Conservation (phyloP, 257 asterid genomes). For the Scutellaria barbata region DNA sequence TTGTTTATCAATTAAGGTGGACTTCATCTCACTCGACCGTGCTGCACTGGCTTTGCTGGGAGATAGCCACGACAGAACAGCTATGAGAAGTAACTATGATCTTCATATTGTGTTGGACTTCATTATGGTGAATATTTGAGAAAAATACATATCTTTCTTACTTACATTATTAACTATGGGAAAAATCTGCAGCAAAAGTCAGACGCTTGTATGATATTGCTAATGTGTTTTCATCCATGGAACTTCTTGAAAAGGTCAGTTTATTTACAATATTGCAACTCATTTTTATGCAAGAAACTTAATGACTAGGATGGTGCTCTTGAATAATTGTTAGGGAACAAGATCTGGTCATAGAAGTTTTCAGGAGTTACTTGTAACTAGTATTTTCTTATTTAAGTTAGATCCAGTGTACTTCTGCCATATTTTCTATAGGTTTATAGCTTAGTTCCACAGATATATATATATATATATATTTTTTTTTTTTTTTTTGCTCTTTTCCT, state of each 20-base stretch:
- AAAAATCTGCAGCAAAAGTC: slow-evolving; percentile 58
- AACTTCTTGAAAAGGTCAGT: slow-evolving; percentile 73
- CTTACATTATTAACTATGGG: slow-evolving; percentile 16
- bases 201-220: slow-evolving; percentile 79
- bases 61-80: slow-evolving; percentile 46
- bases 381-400: slow-evolving; percentile 7
- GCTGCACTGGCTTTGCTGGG: slow-evolving; percentile 71
- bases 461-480: too few relatives aligned
- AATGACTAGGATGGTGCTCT: slow-evolving; percentile 6
- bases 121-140: slow-evolving; percentile 23
- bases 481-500: neutral
- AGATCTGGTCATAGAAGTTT: too few relatives aligned
- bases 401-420: neutral
- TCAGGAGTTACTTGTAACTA: neutral
- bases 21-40: slow-evolving; percentile 55
- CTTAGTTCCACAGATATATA: slow-evolving; percentile 15
- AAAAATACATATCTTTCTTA: neutral
- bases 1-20: slow-evolving; percentile 51
- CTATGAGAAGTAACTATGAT: slow-evolving; percentile 59
- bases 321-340: neutral
- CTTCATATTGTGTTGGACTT: slow-evolving; percentile 34
- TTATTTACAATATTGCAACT: slow-evolving; percentile 13
- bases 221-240: slow-evolving; percentile 65
- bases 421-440: neutral
- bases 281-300: slow-evolving; percentile 7